A percentile compares a stretch with the other conserved stretches of the same genome.
phyloP scores from a whole-genome alignment of 148 eudicot species.

The Rhododendron kiyosumense region DNA sequence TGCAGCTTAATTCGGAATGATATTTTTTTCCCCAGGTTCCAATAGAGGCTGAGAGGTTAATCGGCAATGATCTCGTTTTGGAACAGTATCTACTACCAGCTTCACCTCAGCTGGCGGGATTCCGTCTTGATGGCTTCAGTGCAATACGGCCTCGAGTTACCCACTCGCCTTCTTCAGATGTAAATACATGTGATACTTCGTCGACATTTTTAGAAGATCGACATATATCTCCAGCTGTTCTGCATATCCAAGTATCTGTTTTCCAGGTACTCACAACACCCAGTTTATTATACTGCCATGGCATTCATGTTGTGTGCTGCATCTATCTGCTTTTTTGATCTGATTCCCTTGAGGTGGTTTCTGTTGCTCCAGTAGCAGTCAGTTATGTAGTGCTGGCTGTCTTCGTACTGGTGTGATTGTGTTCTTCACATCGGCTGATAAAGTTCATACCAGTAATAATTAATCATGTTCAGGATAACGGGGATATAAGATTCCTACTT shows the following conservation, averaged over 20 bases:
- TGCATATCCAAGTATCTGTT: slow-evolving; percentile 79
- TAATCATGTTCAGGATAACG: too few relatives aligned
- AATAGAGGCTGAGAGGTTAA: slow-evolving; percentile 71
- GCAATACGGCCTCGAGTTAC: slow-evolving; percentile 83
- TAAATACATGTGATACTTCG: slow-evolving; percentile 31
- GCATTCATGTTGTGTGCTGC: neutral
- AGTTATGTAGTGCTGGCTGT: neutral
- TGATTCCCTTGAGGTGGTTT: neutral
- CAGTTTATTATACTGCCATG: neutral
- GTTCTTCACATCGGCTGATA: neutral
- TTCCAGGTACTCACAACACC: slow-evolving; percentile 55
- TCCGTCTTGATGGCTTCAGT: slow-evolving; percentile 84
- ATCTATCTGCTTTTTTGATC: neutral
- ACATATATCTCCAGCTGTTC: slow-evolving; percentile 58
- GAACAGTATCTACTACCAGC: slow-evolving; percentile 78
- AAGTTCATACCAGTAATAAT: neutral
- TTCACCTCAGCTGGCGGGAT: slow-evolving; percentile 83
- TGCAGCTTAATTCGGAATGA: neutral
- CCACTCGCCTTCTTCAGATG: slow-evolving; percentile 71
- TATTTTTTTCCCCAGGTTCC: slow-evolving; percentile 58
- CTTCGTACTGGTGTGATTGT: neutral
- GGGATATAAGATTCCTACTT: neutral
- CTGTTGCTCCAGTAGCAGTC: neutral
- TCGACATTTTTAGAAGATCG: slow-evolving; percentile 62
- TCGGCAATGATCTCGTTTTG: slow-evolving; percentile 66